Percentiles rank a stretch among this genome's conserved stretches.
These are phyloP conservation scores for Phyllosticta capitalensis DNA, from an alignment of 2,329 filamentous ascomycete species.

Conservation along the genomic window DNA sequence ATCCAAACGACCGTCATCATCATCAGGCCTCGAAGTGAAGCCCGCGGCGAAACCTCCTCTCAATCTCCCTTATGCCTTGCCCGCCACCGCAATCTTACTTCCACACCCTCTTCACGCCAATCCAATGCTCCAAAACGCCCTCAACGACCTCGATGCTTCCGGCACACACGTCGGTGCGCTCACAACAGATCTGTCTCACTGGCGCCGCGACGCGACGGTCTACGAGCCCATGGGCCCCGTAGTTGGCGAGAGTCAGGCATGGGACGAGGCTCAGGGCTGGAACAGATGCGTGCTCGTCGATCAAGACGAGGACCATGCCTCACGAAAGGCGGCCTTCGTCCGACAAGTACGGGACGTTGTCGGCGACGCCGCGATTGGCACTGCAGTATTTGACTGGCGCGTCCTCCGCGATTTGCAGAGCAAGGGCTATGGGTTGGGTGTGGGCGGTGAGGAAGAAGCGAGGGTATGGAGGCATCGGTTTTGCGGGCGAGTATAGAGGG, in stretches of 20 bases:
- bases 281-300: background rate
- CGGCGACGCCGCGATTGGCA: background rate
- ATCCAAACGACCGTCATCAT: conserved; percentile 16
- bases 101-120: background rate
- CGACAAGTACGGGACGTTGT: background rate
- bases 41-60: conserved; percentile 8
- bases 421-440: background rate
- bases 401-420: background rate
- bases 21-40: background rate
- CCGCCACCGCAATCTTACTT: background rate
- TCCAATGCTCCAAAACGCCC: background rate
- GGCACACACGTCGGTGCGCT: background rate
- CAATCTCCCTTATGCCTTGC: background rate
- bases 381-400: background rate
- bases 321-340: background rate
- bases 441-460: background rate
- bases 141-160: background rate
- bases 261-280: background rate
- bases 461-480: background rate
- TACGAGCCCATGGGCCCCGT: conserved; percentile 1
- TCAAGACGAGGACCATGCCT: background rate
- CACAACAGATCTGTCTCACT: background rate
- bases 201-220: background rate
- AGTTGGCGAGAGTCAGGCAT: conserved; percentile 5
- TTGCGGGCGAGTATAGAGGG: background rate